phyloP scores from a whole-genome alignment of 257 asterid species.

The Nicotiana sylvestris region DNA sequence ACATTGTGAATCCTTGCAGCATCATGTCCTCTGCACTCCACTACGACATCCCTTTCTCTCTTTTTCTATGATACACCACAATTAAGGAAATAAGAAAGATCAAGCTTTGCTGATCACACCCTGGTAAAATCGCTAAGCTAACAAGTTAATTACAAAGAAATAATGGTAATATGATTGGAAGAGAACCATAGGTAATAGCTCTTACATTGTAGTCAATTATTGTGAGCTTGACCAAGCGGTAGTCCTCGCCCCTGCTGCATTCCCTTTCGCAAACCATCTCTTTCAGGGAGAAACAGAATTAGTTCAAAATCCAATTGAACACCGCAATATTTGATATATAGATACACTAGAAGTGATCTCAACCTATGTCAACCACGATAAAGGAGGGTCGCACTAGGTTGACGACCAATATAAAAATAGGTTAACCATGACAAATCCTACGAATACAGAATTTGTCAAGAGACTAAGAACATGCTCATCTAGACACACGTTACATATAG shows the following conservation, averaged over 20 bases:
- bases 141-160: neutral
- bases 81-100: neutral
- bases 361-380: too few species aligned
- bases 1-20: slow-evolving; percentile 76
- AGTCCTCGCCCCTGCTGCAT: slow-evolving; percentile 97
- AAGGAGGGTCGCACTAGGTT: too few species aligned
- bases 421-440: neutral
- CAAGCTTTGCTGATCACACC: neutral
- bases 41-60: slow-evolving; percentile 62
- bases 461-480: too few species aligned
- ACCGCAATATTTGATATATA: too few species aligned
- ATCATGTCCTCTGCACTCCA: slow-evolving; percentile 97
- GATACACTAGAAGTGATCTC: too few species aligned
- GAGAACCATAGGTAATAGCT: slow-evolving; percentile 5
- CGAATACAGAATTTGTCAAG: too few species aligned
- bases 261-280: slow-evolving; percentile 96
- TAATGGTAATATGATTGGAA: neutral
- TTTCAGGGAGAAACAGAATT: slow-evolving; percentile 14
- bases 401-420: neutral
- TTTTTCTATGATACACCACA: slow-evolving; percentile 37
- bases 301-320: neutral
- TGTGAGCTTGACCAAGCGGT: slow-evolving; percentile 88
- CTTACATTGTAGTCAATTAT: slow-evolving; percentile 69
- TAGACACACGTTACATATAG: too few species aligned
- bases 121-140: neutral